A percentile compares a stretch with the other conserved stretches of the same genome.
Conservation (phyloP, 108 stramenopile genomes). For the Nannochloropsis salina region DNA sequence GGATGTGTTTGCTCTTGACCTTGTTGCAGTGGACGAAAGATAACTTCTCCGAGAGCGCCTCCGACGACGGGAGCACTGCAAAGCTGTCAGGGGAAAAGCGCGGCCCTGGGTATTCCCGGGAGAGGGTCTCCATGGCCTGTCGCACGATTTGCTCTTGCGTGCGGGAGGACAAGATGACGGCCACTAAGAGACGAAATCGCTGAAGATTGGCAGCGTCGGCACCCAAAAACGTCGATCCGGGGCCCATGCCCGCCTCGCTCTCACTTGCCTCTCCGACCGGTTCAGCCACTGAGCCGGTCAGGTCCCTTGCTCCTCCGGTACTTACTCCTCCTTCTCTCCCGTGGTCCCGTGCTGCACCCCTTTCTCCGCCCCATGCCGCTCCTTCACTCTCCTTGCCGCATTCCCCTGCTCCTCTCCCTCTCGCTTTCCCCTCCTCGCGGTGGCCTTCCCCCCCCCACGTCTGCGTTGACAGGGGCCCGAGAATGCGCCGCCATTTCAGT, state of each 20-base stretch:
- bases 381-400: not conserved
- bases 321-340: not conserved
- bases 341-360: too few species aligned
- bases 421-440: not conserved
- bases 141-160: slow-evolving; percentile 6
- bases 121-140: not conserved
- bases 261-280: too few species aligned
- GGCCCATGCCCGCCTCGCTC: too few species aligned
- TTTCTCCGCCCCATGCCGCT: not conserved
- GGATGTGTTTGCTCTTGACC: not conserved
- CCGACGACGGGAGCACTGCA: not conserved
- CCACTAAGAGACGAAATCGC: not conserved
- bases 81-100: not conserved
- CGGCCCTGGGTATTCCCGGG: not conserved
- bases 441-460: not conserved
- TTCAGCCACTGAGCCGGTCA: not conserved
- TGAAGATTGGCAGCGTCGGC: not conserved
- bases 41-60: not conserved
- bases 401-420: not conserved
- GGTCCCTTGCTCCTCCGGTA: not conserved
- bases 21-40: not conserved
- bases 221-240: too few species aligned
- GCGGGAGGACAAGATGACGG: not conserved
- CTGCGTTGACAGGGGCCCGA: not conserved
- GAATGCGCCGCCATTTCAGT: slow-evolving; percentile 10